These are phyloP conservation scores for Lentinula guzmanii DNA, from an alignment of 768 basidiomycete genomes.

Conservation along the genomic window DNA sequence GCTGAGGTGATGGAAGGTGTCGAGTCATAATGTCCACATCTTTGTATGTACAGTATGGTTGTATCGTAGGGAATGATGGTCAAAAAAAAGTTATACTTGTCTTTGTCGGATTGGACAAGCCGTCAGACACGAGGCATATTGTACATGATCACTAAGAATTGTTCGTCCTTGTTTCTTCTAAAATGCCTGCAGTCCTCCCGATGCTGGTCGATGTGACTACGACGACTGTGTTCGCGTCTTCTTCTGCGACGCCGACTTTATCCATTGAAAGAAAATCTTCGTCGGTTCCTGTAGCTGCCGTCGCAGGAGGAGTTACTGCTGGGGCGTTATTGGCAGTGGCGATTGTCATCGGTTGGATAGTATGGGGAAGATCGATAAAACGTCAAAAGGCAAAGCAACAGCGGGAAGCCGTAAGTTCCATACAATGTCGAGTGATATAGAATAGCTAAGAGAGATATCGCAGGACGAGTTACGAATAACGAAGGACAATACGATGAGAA, in stretches of 20 bases:
- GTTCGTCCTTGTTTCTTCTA: not conserved
- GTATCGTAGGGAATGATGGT: not conserved
- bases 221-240: constrained; percentile 4
- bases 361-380: constrained; percentile 39
- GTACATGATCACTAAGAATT: not conserved
- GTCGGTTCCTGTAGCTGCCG: constrained; percentile 38
- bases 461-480: constrained; percentile 22
- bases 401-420: constrained; percentile 20
- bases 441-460: not conserved
- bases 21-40: not conserved
- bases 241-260: constrained; percentile 2
- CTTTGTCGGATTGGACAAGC: not conserved
- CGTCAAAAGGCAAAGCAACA: constrained; percentile 25
- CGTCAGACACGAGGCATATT: not conserved
- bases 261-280: not conserved
- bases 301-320: constrained; percentile 43
- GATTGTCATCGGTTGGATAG: constrained; percentile 37
- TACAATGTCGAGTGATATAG: not conserved
- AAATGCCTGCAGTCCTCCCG: not conserved
- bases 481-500: constrained; percentile 35
- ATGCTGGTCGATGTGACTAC: not conserved
- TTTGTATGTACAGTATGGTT: not conserved
- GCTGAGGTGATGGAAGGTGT: constrained; percentile 42
- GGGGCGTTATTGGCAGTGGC: constrained; percentile 42
- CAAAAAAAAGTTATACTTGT: not conserved